Percentiles rank a stretch among this genome's conserved stretches.
phyloP scores from a whole-genome alignment of 2,329 filamentous ascomycete species.

The Colletotrichum camelliae region DNA sequence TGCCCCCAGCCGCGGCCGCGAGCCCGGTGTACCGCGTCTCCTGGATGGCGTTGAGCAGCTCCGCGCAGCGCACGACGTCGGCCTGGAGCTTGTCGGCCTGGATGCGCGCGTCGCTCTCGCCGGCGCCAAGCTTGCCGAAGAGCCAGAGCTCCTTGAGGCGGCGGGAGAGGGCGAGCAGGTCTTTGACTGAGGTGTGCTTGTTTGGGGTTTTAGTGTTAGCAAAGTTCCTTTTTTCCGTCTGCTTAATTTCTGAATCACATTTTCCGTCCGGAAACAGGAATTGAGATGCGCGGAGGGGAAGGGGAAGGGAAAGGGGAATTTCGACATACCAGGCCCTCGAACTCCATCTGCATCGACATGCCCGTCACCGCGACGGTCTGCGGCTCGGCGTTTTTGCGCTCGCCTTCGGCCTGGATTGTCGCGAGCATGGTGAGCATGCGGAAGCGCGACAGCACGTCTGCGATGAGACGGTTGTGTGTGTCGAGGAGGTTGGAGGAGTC shows the following conservation, averaged over 20 bases:
- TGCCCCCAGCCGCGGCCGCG: slow-evolving; percentile 39
- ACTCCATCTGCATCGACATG: slow-evolving; percentile 51
- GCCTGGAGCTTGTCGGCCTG: slow-evolving; percentile 41
- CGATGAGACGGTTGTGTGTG: slow-evolving; percentile 50
- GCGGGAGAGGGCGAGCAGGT: slow-evolving; percentile 48
- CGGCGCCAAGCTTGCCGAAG: slow-evolving; percentile 45
- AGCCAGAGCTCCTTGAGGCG: slow-evolving; percentile 53
- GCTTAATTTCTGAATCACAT: too few relatives aligned
- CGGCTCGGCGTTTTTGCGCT: slow-evolving; percentile 40
- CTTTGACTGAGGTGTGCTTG: slow-evolving; percentile 48
- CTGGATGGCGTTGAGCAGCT: slow-evolving; percentile 40
- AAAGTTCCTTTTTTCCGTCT: too few relatives aligned
- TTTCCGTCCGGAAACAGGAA: too few relatives aligned
- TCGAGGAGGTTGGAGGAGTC: slow-evolving; percentile 30
- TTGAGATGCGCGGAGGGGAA: background rate
- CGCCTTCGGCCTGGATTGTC: slow-evolving; percentile 46
- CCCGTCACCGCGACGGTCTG: slow-evolving; percentile 47
- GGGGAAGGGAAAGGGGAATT: background rate
- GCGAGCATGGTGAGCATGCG: slow-evolving; percentile 48
- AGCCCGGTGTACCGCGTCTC: slow-evolving; percentile 35
- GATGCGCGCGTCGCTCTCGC: slow-evolving; percentile 37
- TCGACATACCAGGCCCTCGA: slow-evolving; percentile 43
- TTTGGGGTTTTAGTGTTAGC: background rate
- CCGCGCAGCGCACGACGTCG: slow-evolving; percentile 39
- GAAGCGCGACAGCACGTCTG: slow-evolving; percentile 49